Evolutionary conservation across 2,329 filamentous ascomycete genomes (phyloP).

Genomic region (Dryadomyces quercivorus): DNA sequence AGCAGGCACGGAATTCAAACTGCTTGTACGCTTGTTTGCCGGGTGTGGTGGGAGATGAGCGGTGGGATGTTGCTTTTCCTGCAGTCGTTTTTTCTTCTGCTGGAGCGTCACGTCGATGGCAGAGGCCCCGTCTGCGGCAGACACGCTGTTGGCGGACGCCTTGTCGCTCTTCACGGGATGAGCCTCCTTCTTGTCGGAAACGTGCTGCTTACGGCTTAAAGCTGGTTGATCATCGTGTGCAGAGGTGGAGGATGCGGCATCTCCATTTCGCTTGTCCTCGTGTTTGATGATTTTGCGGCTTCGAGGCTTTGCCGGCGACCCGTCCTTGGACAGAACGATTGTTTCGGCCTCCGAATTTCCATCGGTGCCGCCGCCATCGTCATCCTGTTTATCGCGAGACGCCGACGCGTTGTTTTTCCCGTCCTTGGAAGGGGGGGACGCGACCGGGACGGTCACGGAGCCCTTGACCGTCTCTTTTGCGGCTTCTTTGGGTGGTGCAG

Average conservation of each 20-base stretch:
- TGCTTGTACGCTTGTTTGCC: constrained; percentile 40
- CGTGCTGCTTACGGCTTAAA: constrained; percentile 7
- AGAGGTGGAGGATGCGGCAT: constrained; percentile 17
- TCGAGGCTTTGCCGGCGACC: constrained; percentile 46
- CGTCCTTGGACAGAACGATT: constrained; percentile 55
- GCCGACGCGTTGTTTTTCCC: constrained; percentile 11
- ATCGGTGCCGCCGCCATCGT: constrained; percentile 33
- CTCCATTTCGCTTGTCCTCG: constrained; percentile 49
- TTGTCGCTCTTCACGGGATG: constrained; percentile 3
- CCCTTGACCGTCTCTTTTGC: neutral
- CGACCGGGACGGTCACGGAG: neutral
- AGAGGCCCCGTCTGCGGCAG: constrained; percentile 15
- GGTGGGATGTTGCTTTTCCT: constrained; percentile 16
- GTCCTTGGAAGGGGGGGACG: neutral
- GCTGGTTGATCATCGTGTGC: neutral
- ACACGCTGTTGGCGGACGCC: constrained; percentile 10
- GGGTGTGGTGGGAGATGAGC: constrained; percentile 8
- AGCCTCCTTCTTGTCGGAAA: constrained; percentile 13
- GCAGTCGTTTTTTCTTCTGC: constrained; percentile 39
- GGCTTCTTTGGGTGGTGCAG: neutral
- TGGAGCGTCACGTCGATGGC: constrained; percentile 20
- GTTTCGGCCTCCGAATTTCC: constrained; percentile 62
- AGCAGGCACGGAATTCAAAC: constrained; percentile 45
- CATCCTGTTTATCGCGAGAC: constrained; percentile 24
- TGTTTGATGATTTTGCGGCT: constrained; percentile 49